Evolutionary conservation across 495 filamentous ascomycete genomes (phyloP).

Genomic region (Achaetomiella virescens): DNA sequence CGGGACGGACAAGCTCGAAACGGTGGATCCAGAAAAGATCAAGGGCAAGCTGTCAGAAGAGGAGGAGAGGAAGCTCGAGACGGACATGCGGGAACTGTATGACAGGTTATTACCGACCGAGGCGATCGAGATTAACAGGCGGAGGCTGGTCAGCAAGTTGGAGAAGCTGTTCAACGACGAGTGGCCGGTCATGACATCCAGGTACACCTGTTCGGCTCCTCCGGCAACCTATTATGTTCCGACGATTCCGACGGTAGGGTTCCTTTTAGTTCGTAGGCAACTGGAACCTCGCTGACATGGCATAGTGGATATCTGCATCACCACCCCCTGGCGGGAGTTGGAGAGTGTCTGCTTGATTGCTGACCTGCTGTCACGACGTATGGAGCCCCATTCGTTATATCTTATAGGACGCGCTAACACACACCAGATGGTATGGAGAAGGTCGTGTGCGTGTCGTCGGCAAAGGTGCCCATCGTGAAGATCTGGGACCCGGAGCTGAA

Average conservation of each 20-base stretch:
- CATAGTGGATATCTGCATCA: slow-evolving; percentile 94
- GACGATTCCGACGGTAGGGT: slow-evolving; percentile 85
- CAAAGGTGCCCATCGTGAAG: slow-evolving; percentile 97
- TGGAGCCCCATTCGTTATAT: slow-evolving; percentile 24
- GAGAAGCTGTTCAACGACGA: slow-evolving; percentile 78
- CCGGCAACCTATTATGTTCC: slow-evolving; percentile 89
- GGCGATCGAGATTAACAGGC: slow-evolving; percentile 68
- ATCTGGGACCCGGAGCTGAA: slow-evolving; percentile 93
- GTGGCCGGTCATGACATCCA: slow-evolving; percentile 85
- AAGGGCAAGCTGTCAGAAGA: slow-evolving; percentile 59
- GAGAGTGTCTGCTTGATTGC: slow-evolving; percentile 85
- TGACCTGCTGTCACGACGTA: slow-evolving; percentile 76
- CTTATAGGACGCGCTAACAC: slow-evolving; percentile 22
- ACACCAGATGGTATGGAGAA: slow-evolving; percentile 84
- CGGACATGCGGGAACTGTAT: slow-evolving; percentile 78
- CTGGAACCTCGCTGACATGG: slow-evolving; percentile 19
- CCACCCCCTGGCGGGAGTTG: slow-evolving; percentile 73
- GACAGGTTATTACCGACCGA: slow-evolving; percentile 75
- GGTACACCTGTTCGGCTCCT: slow-evolving; percentile 93
- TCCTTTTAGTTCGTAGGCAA: slow-evolving; percentile 25
- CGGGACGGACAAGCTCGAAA: slow-evolving; percentile 67
- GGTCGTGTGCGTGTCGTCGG: slow-evolving; percentile 85
- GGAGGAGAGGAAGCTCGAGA: slow-evolving; percentile 70
- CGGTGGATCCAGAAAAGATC: slow-evolving; percentile 59
- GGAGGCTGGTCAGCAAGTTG: slow-evolving; percentile 74